A percentile compares a stretch with the other conserved stretches of the same genome.
Conservation (phyloP, 768 basidiomycete species). For the Leccinellum rugosiceps region DNA sequence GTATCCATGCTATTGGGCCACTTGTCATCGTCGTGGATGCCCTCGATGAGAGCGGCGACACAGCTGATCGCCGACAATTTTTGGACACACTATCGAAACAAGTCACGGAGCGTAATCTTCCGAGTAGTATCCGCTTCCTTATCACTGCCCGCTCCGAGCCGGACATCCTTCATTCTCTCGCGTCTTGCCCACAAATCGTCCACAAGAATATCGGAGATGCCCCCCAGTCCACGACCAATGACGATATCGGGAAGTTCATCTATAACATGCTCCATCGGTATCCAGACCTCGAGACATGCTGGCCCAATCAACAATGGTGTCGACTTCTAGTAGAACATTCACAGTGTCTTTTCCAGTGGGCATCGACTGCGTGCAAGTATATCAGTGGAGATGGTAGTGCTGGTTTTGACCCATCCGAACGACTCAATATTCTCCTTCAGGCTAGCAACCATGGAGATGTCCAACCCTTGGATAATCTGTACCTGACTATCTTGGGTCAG, state of each 20-base stretch:
- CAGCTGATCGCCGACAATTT: neutral
- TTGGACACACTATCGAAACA: neutral
- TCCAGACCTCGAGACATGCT: neutral
- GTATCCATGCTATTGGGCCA: neutral
- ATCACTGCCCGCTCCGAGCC: neutral
- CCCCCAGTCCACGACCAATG: neutral
- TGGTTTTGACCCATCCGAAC: neutral
- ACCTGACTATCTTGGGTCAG: neutral
- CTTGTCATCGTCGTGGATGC: neutral
- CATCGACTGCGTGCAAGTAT: neutral
- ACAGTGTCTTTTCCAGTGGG: neutral
- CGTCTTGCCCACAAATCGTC: neutral
- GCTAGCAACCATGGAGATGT: neutral
- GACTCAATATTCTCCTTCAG: neutral
- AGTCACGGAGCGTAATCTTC: neutral
- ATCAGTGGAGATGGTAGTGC: neutral
- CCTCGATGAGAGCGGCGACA: neutral
- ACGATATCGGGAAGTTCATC: neutral
- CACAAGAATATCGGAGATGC: neutral
- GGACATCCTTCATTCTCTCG: neutral
- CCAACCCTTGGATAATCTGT: neutral
- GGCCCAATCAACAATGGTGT: neutral
- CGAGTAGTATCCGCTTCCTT: neutral
- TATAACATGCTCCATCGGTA: neutral
- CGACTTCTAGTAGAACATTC: neutral